Conservation (phyloP, 1,284 basidiomycete species). For the Nidula niveotomentosa region DNA sequence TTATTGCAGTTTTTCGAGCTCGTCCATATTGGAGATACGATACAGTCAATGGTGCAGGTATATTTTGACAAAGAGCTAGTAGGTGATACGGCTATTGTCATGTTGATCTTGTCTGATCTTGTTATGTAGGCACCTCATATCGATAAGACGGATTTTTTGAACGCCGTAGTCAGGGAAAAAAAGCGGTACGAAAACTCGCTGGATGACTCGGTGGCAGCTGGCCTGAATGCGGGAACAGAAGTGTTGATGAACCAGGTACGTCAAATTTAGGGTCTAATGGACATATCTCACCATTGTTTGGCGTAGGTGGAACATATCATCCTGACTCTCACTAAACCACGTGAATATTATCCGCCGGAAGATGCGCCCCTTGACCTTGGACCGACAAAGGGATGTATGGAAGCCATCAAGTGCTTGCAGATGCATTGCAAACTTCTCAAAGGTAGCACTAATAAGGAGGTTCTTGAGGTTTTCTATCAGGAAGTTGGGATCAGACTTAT, state of each 20-base stretch:
- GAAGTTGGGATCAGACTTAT: conserved; percentile 94
- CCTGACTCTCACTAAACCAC: conserved; percentile 75
- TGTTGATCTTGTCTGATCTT: too few relatives aligned
- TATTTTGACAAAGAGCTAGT: conserved; percentile 97
- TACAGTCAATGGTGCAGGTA: conserved; percentile 96
- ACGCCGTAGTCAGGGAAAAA: conserved; percentile 93
- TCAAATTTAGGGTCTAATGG: too few relatives aligned
- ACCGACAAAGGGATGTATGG: conserved; percentile 83
- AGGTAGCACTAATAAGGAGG: conserved; percentile 94
- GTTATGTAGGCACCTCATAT: conserved; percentile 72
- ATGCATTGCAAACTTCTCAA: conserved; percentile 90
- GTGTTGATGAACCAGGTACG: conserved; percentile 94
- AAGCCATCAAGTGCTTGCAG: conserved; percentile 85
- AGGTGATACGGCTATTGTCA: conserved; percentile 10
- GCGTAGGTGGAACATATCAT: conserved; percentile 98
- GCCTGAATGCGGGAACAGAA: conserved; percentile 93
- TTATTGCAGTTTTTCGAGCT: conserved; percentile 97
- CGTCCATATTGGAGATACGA: conserved; percentile 96
- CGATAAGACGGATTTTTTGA: conserved; percentile 92
- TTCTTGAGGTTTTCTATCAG: conserved; percentile 96
- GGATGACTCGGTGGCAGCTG: conserved; percentile 92
- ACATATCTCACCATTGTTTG: too few relatives aligned
- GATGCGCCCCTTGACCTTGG: conserved; percentile 75
- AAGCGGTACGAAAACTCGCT: conserved; percentile 91
- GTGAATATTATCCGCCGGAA: conserved; percentile 90